phyloP scores from a whole-genome alignment of 2,329 filamentous ascomycete species.

The Elsinoe batatas region DNA sequence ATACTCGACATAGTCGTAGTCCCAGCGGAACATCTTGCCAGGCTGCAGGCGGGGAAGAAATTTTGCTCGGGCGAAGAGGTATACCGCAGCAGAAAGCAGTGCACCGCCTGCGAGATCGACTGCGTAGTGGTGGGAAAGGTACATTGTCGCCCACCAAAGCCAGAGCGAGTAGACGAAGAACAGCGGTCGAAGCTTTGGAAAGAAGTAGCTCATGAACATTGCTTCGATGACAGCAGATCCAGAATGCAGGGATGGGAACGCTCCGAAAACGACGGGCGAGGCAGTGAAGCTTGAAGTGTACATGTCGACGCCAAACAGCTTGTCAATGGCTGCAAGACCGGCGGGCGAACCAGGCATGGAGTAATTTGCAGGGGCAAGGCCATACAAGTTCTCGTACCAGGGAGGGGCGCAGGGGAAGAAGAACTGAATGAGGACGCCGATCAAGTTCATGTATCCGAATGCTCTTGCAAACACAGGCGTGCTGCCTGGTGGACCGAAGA shows the following conservation, averaged over 20 bases:
- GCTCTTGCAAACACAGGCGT: constrained; percentile 74
- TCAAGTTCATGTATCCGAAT: constrained; percentile 87
- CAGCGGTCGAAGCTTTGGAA: constrained; percentile 69
- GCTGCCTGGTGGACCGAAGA: constrained; percentile 79
- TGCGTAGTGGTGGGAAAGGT: constrained; percentile 92
- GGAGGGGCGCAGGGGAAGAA: constrained; percentile 89
- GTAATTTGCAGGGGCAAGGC: constrained; percentile 83
- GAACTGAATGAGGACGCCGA: constrained; percentile 79
- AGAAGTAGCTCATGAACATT: constrained; percentile 85
- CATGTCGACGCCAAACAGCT: constrained; percentile 80
- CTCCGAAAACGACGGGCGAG: constrained; percentile 85
- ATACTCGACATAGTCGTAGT: constrained; percentile 86
- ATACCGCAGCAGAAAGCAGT: constrained; percentile 52
- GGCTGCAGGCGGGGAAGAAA: constrained; percentile 74
- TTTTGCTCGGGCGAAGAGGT: constrained; percentile 69
- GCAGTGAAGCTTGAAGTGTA: constrained; percentile 89
- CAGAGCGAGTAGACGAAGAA: constrained; percentile 80
- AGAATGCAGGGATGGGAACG: constrained; percentile 87
- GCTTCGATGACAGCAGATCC: constrained; percentile 82
- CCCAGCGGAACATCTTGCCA: constrained; percentile 84
- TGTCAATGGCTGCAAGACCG: constrained; percentile 78
- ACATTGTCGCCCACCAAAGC: constrained; percentile 99
- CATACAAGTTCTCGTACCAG: constrained; percentile 94
- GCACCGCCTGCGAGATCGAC: constrained; percentile 84
- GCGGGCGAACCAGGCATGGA: constrained; percentile 83